Percentiles rank a stretch among this genome's conserved stretches.
These are phyloP conservation scores for Irpex lacteus DNA, from an alignment of 1,284 basidiomycete species.

Conservation along the genomic window DNA sequence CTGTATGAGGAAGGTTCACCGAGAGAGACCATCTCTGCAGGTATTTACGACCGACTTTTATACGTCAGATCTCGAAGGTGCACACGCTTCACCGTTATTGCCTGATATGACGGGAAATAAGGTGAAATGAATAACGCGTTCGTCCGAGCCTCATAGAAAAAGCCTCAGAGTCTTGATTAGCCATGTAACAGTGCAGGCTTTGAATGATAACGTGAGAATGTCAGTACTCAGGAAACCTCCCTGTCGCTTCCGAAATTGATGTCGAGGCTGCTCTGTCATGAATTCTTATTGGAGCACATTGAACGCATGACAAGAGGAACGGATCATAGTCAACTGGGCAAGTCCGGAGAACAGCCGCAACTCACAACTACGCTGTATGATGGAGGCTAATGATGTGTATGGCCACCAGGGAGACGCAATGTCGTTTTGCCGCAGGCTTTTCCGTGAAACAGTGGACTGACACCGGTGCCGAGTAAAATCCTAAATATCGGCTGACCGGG, in stretches of 20 bases:
- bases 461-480: not conserved
- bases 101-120: not conserved
- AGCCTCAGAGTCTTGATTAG: not conserved
- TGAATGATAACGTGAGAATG: not conserved
- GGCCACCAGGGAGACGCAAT: not conserved
- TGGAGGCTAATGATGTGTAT: not conserved
- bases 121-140: not conserved
- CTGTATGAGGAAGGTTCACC: not conserved
- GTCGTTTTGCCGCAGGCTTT: not conserved
- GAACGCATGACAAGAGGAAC: not conserved
- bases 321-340: not conserved
- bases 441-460: too few species aligned
- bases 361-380: not conserved
- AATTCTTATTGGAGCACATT: not conserved
- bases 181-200: not conserved
- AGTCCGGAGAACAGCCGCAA: not conserved
- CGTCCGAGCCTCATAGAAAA: not conserved
- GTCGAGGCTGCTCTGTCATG: not conserved
- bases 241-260: not conserved
- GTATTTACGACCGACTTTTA: not conserved
- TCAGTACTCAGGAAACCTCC: not conserved
- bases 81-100: not conserved
- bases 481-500: not conserved
- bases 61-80: not conserved
- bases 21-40: not conserved